phyloP scores from a whole-genome alignment of 2,329 filamentous ascomycete species.

The Arthrobotrys megalospora region DNA sequence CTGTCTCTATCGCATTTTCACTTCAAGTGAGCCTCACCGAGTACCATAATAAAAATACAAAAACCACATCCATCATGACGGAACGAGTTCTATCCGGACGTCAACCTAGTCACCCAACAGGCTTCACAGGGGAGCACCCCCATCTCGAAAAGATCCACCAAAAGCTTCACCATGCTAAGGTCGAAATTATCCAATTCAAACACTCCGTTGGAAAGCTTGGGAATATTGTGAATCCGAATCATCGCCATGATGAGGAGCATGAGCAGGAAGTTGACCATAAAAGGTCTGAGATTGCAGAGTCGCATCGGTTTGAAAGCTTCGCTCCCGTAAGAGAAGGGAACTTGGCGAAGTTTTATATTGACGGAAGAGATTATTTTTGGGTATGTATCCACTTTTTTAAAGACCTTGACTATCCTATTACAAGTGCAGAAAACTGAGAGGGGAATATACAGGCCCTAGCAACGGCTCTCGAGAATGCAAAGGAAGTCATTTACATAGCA shows the following conservation, averaged over 20 bases:
- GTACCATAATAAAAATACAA: background rate
- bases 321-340: constrained; percentile 90
- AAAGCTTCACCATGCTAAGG: constrained; percentile 70
- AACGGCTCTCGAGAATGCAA: constrained; percentile 87
- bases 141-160: constrained; percentile 57
- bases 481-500: constrained; percentile 93
- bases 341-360: constrained; percentile 95
- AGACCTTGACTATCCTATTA: constrained; percentile 22
- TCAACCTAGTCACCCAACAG: constrained; percentile 22
- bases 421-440: constrained; percentile 61
- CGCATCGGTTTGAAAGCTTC: constrained; percentile 89
- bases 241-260: constrained; percentile 94
- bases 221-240: constrained; percentile 84
- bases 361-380: constrained; percentile 95
- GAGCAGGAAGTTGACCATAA: constrained; percentile 88
- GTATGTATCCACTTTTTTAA: constrained; percentile 65
- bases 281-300: constrained; percentile 78
- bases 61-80: constrained; percentile 24
- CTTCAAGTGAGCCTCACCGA: background rate
- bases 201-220: constrained; percentile 76
- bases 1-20: background rate
- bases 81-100: constrained; percentile 32
- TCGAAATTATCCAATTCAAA: constrained; percentile 74
- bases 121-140: constrained; percentile 40
- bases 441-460: constrained; percentile 76